Evolutionary conservation across 2,329 filamentous ascomycete species (phyloP).

Genomic region (Penicillium brasilianum): DNA sequence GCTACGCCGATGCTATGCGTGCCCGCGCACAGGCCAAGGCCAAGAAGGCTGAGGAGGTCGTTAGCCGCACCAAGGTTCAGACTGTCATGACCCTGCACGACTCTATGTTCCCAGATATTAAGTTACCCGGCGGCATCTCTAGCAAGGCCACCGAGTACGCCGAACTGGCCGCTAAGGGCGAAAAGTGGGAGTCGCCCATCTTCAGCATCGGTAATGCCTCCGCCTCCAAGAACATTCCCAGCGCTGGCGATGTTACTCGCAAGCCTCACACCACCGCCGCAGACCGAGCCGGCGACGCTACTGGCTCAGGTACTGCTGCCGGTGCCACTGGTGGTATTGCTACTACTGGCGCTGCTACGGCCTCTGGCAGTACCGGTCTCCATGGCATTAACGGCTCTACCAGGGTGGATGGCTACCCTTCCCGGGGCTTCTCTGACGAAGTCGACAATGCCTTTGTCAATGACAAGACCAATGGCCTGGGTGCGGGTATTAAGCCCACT

Average conservation of each 20-base stretch:
- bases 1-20: conserved; percentile 78
- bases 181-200: conserved; percentile 92
- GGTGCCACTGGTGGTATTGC: conserved; percentile 18
- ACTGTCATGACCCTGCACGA: conserved; percentile 85
- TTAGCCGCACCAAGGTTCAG: conserved; percentile 72
- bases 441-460: conserved; percentile 40
- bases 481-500: conserved; percentile 14
- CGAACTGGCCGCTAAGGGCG: conserved; percentile 83
- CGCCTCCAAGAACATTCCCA: conserved; percentile 73
- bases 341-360: conserved; percentile 17
- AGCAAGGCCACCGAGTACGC: conserved; percentile 94
- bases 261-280: conserved; percentile 60
- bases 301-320: not conserved
- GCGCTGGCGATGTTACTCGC: conserved; percentile 58
- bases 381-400: conserved; percentile 13
- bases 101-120: conserved; percentile 87
- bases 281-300: conserved; percentile 13
- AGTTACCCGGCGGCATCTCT: conserved; percentile 84
- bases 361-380: conserved; percentile 8
- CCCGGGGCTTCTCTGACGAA: conserved; percentile 40
- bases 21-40: conserved; percentile 75
- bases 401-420: conserved; percentile 24
- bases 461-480: conserved; percentile 21
- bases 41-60: conserved; percentile 70
- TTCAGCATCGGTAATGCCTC: conserved; percentile 83